Evolutionary conservation across 805 yeast species (phyloP).

Genomic region (Peterozyma toletana): DNA sequence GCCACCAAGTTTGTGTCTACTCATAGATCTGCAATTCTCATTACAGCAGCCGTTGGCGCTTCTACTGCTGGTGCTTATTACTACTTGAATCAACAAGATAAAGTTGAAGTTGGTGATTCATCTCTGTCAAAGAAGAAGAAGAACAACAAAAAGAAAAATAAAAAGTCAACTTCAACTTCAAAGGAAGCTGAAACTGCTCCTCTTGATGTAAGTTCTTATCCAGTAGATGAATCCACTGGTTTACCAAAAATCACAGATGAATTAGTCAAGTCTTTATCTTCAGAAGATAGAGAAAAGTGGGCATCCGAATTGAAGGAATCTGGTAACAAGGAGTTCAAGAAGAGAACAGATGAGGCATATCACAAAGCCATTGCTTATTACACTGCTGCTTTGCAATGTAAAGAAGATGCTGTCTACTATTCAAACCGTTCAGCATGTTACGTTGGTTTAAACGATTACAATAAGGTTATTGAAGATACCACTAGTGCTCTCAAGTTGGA

Average conservation of each 20-base stretch:
- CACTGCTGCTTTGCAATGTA: conserved; percentile 67
- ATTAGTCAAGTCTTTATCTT: conserved; percentile 34
- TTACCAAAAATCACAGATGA: conserved; percentile 50
- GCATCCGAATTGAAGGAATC: conserved; percentile 79
- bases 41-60: conserved; percentile 43
- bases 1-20: conserved; percentile 33
- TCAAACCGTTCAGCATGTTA: conserved; percentile 97
- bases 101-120: conserved; percentile 3
- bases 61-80: conserved; percentile 43
- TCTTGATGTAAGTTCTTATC: conserved; percentile 29
- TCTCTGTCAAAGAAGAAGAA: conserved; percentile 22
- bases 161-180: conserved; percentile 16
- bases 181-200: conserved; percentile 10
- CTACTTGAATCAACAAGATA: conserved; percentile 26
- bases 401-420: conserved; percentile 81
- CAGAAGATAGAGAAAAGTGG: conserved; percentile 50
- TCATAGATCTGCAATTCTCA: conserved; percentile 41
- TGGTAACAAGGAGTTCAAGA: conserved; percentile 76
- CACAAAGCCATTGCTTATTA: conserved; percentile 76
- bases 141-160: conserved; percentile 35
- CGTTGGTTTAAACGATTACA: conserved; percentile 71
- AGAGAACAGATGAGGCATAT: conserved; percentile 40
- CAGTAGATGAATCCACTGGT: conserved; percentile 43
- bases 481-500: conserved; percentile 77
- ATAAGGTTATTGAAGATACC: conserved; percentile 83